These are phyloP conservation scores for Daedaleopsis sinensis DNA, from an alignment of 768 basidiomycete genomes.

Conservation along the genomic window DNA sequence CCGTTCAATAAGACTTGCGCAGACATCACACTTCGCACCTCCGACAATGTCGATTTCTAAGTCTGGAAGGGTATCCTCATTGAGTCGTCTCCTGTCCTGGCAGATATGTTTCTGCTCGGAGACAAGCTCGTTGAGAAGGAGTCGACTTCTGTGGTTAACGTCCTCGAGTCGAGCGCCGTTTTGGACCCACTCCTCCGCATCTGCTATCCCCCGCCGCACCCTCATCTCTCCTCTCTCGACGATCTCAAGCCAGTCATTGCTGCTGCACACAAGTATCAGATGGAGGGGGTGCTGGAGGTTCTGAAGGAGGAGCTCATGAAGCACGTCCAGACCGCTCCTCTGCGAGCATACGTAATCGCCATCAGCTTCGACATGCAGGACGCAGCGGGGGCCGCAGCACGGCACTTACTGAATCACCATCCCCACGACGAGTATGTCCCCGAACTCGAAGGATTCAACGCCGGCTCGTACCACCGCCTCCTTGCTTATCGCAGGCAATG, in stretches of 20 bases:
- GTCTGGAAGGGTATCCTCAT: constrained; percentile 33
- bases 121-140: not conserved
- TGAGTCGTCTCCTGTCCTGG: constrained; percentile 34
- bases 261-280: constrained; percentile 9
- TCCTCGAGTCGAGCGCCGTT: constrained; percentile 4
- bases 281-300: not conserved
- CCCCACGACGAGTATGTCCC: not conserved
- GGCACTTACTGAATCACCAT: not conserved
- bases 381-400: constrained; percentile 61
- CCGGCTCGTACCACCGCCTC: constrained; percentile 11
- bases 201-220: constrained; percentile 6
- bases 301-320: not conserved
- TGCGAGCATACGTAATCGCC: constrained; percentile 2
- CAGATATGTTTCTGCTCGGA: constrained; percentile 28
- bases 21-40: constrained; percentile 33
- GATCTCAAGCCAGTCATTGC: constrained; percentile 6
- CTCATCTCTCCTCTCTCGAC: constrained; percentile 1
- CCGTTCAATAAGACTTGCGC: constrained; percentile 25
- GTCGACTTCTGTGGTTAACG: not conserved
- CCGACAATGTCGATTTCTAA: constrained; percentile 32
- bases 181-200: constrained; percentile 5
- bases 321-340: not conserved
- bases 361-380: constrained; percentile 53
- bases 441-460: constrained; percentile 12
- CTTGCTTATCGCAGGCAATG: constrained; percentile 33